Evolutionary conservation across 2,329 filamentous ascomycete species (phyloP), one percentile per base, ranked within the genome.

Genomic region (Venturia oleaginea): DNA sequence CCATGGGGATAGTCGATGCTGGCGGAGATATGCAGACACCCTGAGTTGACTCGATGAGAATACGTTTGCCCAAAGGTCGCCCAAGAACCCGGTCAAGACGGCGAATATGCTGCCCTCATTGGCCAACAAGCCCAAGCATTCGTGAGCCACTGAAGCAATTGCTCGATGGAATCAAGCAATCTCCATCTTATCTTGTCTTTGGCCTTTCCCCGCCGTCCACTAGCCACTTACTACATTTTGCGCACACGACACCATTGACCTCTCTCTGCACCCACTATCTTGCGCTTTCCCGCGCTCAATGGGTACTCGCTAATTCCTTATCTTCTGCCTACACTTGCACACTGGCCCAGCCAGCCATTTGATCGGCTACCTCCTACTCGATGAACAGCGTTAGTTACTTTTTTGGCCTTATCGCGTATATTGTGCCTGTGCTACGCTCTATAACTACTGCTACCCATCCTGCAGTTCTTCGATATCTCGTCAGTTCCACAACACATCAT

Each of bases 381-480:
- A 59, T 32, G 46, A 64, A 42, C 22, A 2, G 46, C 24, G 13
- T 27, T 64, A 57, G 62, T 42, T 59, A 32, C 22, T 59, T 42
- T 64, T 64, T 59, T 42, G 22, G 61, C 15, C 62, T 64, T 64
- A 64, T 64, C 62, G 30, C 30, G 10, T 22, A 59, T 40, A 59
- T 42, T 37, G 13, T 34, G 42, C 17, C 6, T 43, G 61, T 42
- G 24, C 51, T 30, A n/a, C 1, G 5, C 7, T 32, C 34, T 34
- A 42, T 32, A 32, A 42, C 46, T 51, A 46, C 40, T 13, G 48
- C 42, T 59, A 1, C 51, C 51, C 32, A 22, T 24, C 24, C 43
- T 59, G 1, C 22, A 2, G 7, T 43, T 17, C 4, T 30, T 37
- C 22, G n/a, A 22, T n/a, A 30, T 24, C n/a, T 32, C 11, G 42